Evolutionary conservation across 2,329 filamentous ascomycete species (phyloP), one percentile per base, ranked within the genome.

Genomic region (Cladosporium colombiae): DNA sequence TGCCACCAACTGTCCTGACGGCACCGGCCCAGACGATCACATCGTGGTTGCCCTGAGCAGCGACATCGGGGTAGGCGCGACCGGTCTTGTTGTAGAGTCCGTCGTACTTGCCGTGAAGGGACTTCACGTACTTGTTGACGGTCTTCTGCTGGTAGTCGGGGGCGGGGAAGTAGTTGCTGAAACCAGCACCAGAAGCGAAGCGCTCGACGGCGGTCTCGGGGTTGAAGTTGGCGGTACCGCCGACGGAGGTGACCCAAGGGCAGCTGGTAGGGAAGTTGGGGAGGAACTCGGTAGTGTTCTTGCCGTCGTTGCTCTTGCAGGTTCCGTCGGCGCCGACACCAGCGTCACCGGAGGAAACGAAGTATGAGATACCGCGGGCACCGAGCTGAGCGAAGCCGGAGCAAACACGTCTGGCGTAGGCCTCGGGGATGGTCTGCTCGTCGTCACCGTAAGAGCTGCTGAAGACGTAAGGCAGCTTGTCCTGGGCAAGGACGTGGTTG

Each of bases 381-480:
- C 87, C 88, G 35, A 91, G 85, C 70, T 89, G 64, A 52, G 84
- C 86, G 70, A 89, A 88, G 68, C 87, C 80, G 68, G 85, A 82
- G 79, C 89, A 91, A 14, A 89, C 86, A 60, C 83, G 82, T 57
- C 80, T 79, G 21, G 86, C 86, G 72, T 90, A 91, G 13, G 83
- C 82, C 2, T 78, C 72, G 0, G 89, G 88, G 0, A 91, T 80
- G 3, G 82, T 84, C 74, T 89, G 85, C 76, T 91, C 89, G 62
- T 86, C 83, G 67, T 90, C 88, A 57, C 87, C 88, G 74, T 91
- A 91, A 0, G 87, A 89, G 14, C 85, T 87, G 62, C 82, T 85
- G 71, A 91, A 84, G 18, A 88, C 84, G 56, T 86, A 83, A 0
- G 89, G 88, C 1, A 91, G 79, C 21, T 85, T 74, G 0, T 76